These are phyloP conservation scores for Penicillium angulare DNA, from an alignment of 495 filamentous ascomycete genomes.

Conservation along the genomic window DNA sequence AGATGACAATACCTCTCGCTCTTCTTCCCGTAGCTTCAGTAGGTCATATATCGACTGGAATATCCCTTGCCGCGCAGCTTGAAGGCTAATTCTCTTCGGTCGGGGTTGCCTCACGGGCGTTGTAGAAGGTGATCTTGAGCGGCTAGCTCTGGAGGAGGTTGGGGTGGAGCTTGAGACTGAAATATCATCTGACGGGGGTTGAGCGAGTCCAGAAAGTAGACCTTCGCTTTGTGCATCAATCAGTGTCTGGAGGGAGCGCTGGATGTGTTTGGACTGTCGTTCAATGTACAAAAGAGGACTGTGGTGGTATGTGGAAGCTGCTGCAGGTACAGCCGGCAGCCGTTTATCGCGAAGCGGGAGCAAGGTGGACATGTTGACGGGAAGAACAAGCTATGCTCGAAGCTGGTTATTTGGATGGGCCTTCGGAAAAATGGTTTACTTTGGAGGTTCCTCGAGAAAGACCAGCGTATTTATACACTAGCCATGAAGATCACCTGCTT, in stretches of 20 bases:
- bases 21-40: conserved; percentile 68
- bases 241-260: conserved; percentile 72
- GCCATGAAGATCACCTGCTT: background rate
- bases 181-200: conserved; percentile 31
- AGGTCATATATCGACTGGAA: conserved; percentile 69
- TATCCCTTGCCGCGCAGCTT: conserved; percentile 68
- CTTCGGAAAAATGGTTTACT: too few relatives aligned
- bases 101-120: conserved; percentile 64
- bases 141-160: conserved; percentile 22
- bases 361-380: conserved; percentile 32
- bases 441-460: background rate
- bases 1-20: conserved; percentile 57
- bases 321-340: conserved; percentile 26
- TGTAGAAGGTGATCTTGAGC: conserved; percentile 31
- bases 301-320: conserved; percentile 30
- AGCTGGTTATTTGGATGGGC: too few relatives aligned
- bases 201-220: conserved; percentile 54
- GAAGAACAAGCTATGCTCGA: background rate
- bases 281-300: conserved; percentile 45
- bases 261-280: conserved; percentile 54
- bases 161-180: conserved; percentile 53
- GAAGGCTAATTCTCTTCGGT: conserved; percentile 55
- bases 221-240: conserved; percentile 85
- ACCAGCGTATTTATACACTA: background rate
- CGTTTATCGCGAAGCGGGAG: conserved; percentile 26